Conservation (phyloP, 495 filamentous ascomycete species). For the Acidomyces sp. region DNA sequence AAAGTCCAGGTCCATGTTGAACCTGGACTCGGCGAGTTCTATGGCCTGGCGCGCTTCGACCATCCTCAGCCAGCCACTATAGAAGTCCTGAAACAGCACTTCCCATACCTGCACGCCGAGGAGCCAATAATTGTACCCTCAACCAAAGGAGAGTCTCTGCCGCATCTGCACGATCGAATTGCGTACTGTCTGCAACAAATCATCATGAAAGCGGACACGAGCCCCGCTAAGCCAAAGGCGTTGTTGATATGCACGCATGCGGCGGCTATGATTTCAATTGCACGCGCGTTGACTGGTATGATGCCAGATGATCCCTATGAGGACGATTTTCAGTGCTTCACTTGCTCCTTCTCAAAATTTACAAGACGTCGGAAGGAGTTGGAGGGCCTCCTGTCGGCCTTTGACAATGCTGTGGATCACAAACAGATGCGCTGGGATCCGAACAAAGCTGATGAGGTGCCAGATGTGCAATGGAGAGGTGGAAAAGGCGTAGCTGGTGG, state of each 20-base stretch:
- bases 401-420: constrained; percentile 4
- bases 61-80: constrained; percentile 65
- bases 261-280: constrained; percentile 72
- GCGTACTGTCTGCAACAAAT: constrained; percentile 56
- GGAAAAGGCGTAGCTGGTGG: constrained; percentile 62
- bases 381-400: constrained; percentile 2
- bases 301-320: constrained; percentile 54
- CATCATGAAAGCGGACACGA: constrained; percentile 55
- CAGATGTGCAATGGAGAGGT: constrained; percentile 41
- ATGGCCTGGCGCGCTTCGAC: constrained; percentile 62
- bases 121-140: constrained; percentile 49
- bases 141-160: constrained; percentile 60
- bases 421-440: constrained; percentile 18
- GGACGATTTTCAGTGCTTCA: constrained; percentile 80
- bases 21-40: constrained; percentile 83
- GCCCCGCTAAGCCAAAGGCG: constrained; percentile 40
- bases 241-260: constrained; percentile 85
- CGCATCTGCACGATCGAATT: constrained; percentile 64
- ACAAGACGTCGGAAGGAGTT: constrained; percentile 25
- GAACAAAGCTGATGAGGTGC: constrained; percentile 29
- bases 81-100: constrained; percentile 45
- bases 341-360: constrained; percentile 63
- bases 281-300: constrained; percentile 59
- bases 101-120: constrained; percentile 43
- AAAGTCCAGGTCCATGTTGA: constrained; percentile 50